Base-by-base conservation (phyloP, 345 rosid species). In the Eucalyptus melliodora region DNA sequence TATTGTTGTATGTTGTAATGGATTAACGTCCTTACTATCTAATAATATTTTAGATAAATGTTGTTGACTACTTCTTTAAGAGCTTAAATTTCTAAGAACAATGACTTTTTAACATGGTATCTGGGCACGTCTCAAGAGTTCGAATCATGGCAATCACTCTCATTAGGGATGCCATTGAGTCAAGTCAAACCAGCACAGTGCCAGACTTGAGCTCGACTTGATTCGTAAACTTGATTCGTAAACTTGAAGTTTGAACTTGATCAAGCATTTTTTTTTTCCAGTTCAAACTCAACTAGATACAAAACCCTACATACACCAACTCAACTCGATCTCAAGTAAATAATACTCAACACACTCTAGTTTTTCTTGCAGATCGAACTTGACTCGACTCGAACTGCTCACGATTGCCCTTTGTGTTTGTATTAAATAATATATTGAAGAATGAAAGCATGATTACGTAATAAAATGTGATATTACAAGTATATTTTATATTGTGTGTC, bases 131-230 rank as follows among this genome's bases (percentile, higher is more conserved):
- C 19, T 65, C 77, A 65, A n/a, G 21, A 65, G 31, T n/a, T 65
- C 6, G 2, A n/a, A 65, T n/a, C 77, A n/a, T 65, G 8, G 5
- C 27, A 37, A 11, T 77, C 27, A 42, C 83, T 37, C 2, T 37
- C 83, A 19, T 21, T 1, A 21, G 5, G 1, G 8, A 77, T 77
- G 83, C 47, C 3, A 11, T 77, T 23, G 23, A 77, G 45, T 77
- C 9, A 0, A 77, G 45, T 77, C 83, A 77, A 77, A 37, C 27
- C 8, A 0, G 12, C 8, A 77, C 0, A 2, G 15, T 37, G 15
- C 11, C 3, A 37, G 3, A 24, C 45, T 21, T 8, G 26, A 69
- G 82, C 83, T 72, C 45, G 3, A 72, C 83, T 72, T n/a, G n/a
- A n/a, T n/a, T n/a, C n/a, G n/a, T n/a, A n/a, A n/a, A n/a, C n/a